Evolutionary conservation across 148 eudicot genomes (phyloP).

Genomic region (Rhododendron williamsianum): DNA sequence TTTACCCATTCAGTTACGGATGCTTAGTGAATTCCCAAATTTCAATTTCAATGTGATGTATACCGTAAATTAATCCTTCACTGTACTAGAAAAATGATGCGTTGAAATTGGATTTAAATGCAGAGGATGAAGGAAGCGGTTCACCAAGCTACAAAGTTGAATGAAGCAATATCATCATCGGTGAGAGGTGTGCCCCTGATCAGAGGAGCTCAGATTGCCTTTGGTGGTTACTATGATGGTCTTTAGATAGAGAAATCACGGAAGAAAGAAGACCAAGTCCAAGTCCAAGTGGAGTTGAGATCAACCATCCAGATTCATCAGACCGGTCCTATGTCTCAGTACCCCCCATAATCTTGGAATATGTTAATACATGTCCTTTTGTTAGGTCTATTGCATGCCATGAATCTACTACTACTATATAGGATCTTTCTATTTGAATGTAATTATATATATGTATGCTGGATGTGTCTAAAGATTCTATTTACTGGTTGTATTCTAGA

Average conservation of each 20-base stretch:
- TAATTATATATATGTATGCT: not conserved
- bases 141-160: constrained; percentile 46
- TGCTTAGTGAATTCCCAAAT: not conserved
- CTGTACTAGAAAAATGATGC: not conserved
- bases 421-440: not conserved
- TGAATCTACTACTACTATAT: not conserved
- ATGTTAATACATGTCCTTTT: not conserved
- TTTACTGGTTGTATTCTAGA: not conserved
- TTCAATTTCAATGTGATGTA: not conserved
- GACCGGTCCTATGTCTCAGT: not conserved
- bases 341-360: not conserved
- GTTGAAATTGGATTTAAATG: not conserved
- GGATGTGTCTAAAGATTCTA: not conserved
- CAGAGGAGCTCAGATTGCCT: constrained; percentile 67
- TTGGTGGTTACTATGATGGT: constrained; percentile 70
- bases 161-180: constrained; percentile 66
- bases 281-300: not conserved
- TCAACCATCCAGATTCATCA: not conserved
- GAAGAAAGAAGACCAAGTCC: not conserved
- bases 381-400: not conserved
- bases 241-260: constrained; percentile 12
- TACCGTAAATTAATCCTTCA: not conserved
- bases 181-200: constrained; percentile 59
- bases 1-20: not conserved
- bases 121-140: constrained; percentile 74